phyloP scores from a whole-genome alignment of 2,329 filamentous ascomycete species.

The Tothia fuscella region DNA sequence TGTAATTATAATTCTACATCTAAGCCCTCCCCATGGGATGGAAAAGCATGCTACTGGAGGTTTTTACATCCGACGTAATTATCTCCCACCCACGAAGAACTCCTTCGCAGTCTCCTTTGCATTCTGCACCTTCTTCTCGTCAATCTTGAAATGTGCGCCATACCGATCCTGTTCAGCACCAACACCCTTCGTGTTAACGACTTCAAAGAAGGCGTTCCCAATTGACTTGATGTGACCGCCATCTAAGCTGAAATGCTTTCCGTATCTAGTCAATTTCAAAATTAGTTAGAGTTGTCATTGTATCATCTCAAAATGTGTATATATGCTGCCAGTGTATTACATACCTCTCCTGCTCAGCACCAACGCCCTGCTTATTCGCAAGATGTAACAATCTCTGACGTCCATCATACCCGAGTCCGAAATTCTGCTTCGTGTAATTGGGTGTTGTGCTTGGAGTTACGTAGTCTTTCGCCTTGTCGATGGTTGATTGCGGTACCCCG shows the following conservation, averaged over 20 bases:
- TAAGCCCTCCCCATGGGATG: no score
- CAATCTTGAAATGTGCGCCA: slow-evolving; percentile 4
- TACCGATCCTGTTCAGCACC: slow-evolving; percentile 9
- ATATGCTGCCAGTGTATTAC: no score
- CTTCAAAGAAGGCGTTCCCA: no score
- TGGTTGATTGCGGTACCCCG: background rate
- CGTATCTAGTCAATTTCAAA: no score
- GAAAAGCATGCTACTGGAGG: no score
- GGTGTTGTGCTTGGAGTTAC: no score
- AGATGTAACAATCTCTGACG: background rate
- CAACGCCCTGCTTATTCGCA: background rate
- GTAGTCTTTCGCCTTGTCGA: slow-evolving; percentile 1
- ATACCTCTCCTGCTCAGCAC: slow-evolving; percentile 7
- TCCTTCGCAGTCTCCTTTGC: slow-evolving; percentile 3
- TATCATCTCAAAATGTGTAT: no score
- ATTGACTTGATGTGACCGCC: background rate
- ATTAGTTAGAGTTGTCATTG: no score
- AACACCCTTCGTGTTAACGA: background rate
- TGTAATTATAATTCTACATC: no score
- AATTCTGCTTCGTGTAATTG: no score
- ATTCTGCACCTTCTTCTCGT: slow-evolving; percentile 1
- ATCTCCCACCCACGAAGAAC: no score
- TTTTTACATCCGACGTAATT: no score
- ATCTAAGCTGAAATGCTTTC: slow-evolving; percentile 4
- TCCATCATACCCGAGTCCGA: slow-evolving; percentile 9